Percentiles rank a stretch among this genome's conserved stretches.
These are phyloP conservation scores for Zymoseptoria ardabiliae DNA, from an alignment of 2,329 filamentous ascomycete genomes.

Conservation along the genomic window DNA sequence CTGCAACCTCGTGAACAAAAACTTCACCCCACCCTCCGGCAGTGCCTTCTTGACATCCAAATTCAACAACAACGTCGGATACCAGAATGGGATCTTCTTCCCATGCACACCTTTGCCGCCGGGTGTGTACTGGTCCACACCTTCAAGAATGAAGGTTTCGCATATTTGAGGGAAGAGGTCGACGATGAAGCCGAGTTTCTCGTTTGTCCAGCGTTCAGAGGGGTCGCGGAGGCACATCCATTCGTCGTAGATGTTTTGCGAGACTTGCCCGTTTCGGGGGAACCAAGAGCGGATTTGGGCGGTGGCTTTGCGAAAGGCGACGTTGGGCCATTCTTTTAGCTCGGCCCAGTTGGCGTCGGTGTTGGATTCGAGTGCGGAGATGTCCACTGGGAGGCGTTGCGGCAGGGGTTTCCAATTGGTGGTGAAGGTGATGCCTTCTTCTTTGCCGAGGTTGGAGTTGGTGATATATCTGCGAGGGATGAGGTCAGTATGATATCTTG, in stretches of 20 bases:
- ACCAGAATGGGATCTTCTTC: slow-evolving; percentile 51
- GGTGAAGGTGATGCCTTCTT: slow-evolving; percentile 50
- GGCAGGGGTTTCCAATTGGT: slow-evolving; percentile 50
- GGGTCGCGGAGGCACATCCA: slow-evolving; percentile 59
- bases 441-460: slow-evolving; percentile 53
- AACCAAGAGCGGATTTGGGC: slow-evolving; percentile 47
- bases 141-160: slow-evolving; percentile 38
- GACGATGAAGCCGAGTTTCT: slow-evolving; percentile 55
- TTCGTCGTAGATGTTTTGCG: slow-evolving; percentile 48
- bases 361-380: slow-evolving; percentile 36
- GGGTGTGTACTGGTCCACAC: slow-evolving; percentile 29
- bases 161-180: slow-evolving; percentile 64
- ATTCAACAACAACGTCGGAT: slow-evolving; percentile 68
- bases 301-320: slow-evolving; percentile 43
- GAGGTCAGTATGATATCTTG: background rate
- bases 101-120: slow-evolving; percentile 21
- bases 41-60: slow-evolving; percentile 69
- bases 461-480: slow-evolving; percentile 49
- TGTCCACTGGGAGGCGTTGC: slow-evolving; percentile 26
- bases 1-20: slow-evolving; percentile 59
- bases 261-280: slow-evolving; percentile 40
- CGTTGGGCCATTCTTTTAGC: slow-evolving; percentile 38
- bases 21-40: slow-evolving; percentile 61
- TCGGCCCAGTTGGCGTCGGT: slow-evolving; percentile 43
- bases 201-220: slow-evolving; percentile 57